phyloP scores from a whole-genome alignment of 345 rosid species.

The Hypericum perforatum region DNA sequence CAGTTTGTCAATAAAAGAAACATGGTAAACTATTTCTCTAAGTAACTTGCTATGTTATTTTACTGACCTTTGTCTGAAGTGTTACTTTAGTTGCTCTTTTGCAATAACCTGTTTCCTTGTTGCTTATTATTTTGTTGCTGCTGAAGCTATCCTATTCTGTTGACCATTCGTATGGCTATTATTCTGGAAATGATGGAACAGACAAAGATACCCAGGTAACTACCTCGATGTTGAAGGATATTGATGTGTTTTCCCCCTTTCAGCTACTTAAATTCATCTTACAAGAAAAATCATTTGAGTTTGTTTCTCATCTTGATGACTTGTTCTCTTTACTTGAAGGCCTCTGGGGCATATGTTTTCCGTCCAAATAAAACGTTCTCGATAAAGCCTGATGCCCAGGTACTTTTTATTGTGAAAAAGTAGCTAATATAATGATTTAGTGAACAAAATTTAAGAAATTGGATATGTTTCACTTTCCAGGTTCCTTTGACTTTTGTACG shows the following conservation, averaged over 20 bases:
- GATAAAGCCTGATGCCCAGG: slow-evolving; percentile 45
- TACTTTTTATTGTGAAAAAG: slow-evolving; percentile 13
- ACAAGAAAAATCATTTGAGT: not conserved
- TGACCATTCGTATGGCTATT: slow-evolving; percentile 68
- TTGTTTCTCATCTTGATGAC: slow-evolving; percentile 7
- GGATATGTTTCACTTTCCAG: slow-evolving; percentile 30
- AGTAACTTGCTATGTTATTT: slow-evolving; percentile 1
- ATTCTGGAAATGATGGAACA: slow-evolving; percentile 80
- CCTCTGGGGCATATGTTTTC: slow-evolving; percentile 91
- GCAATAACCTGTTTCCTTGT: not conserved
- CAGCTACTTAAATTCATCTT: not conserved
- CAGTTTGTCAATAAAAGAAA: slow-evolving; percentile 41
- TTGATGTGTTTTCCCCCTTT: slow-evolving; percentile 5
- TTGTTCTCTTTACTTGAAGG: slow-evolving; percentile 34
- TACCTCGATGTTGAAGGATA: slow-evolving; percentile 9
- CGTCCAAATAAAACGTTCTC: slow-evolving; percentile 61
- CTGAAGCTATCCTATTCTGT: slow-evolving; percentile 41
- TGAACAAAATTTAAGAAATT: slow-evolving; percentile 3
- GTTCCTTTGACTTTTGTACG: slow-evolving; percentile 47
- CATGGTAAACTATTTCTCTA: slow-evolving; percentile 31
- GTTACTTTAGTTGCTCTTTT: slow-evolving; percentile 7
- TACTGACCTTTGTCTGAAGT: not conserved
- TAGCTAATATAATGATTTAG: not conserved
- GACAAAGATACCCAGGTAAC: slow-evolving; percentile 84
- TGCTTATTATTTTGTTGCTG: slow-evolving; percentile 11